Base-by-base conservation (phyloP, 2,329 filamentous ascomycete genomes). In the Pseudocercospora eumusae region DNA sequence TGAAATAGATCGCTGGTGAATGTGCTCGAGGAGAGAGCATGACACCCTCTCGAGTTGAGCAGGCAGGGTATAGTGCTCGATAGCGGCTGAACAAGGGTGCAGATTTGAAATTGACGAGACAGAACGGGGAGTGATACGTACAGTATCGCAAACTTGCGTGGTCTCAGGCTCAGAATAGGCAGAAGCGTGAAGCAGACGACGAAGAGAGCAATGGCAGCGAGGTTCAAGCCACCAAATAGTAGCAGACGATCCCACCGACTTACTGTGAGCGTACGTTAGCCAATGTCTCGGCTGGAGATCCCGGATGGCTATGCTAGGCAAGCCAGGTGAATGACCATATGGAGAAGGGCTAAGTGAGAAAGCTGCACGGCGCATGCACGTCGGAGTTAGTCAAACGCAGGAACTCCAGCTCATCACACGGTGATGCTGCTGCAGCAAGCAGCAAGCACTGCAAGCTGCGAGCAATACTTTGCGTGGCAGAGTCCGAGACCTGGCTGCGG, bases 181-280 rank as follows among this genome's bases (percentile, higher is more conserved):
- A 96, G 93, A 61, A 98, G 82, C 70, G 88, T 88, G 80, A 98
- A 96, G 82, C 91, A 93, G 71, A 96, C 87, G 75, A 96, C 86
- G 82, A 99, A 98, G 82, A 96, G 93, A 69, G 90, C 91, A 67
- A 92, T 83, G 66, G 95, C 92, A 64, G 89, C 92, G 70, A 96
- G 78, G 78, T 96, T 96, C 81, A 93, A 96, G 74, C 88, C 92
- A 68, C 86, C 88, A 78, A 99, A 99, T 72, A 98, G 86, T 76
- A 99, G 83, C 74, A 98, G 81, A 61, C 93, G 90, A 80, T 99
- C 95, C 95, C 93, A 98, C 80, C 93, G 87, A 80, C 92, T 96
- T 81, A 99, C 95, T 98, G 79, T 74, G 72, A 72, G 68, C 63
- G 64, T 57, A 49, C 57, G 69, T 75, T 66, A 75, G 72, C 61